Evolutionary conservation across 2,329 filamentous ascomycete species (phyloP).

Genomic region (Cordyceps cicadae): DNA sequence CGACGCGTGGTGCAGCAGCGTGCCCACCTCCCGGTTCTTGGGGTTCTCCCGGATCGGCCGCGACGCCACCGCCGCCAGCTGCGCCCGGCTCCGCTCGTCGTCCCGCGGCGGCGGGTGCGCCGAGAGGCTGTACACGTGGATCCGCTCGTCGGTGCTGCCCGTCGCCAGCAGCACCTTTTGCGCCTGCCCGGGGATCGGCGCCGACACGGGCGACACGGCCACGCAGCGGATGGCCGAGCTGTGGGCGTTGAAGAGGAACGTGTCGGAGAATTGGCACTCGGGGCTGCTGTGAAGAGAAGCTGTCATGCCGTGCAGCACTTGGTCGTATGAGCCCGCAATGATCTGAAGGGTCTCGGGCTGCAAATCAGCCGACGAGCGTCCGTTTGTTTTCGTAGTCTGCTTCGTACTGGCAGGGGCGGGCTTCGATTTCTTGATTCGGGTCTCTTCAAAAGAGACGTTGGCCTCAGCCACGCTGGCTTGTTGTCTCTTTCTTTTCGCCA

Average conservation of each 20-base stretch:
- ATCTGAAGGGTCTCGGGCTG: constrained; percentile 65
- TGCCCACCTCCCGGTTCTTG: constrained; percentile 80
- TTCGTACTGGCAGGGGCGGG: constrained; percentile 18
- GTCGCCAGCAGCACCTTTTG: constrained; percentile 85
- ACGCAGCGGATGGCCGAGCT: constrained; percentile 82
- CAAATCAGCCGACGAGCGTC: constrained; percentile 16
- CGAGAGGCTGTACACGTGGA: constrained; percentile 90
- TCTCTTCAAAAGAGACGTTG: constrained; percentile 15
- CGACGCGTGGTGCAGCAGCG: constrained; percentile 76
- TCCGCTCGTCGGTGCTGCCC: constrained; percentile 84
- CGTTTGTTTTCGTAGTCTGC: constrained; percentile 13
- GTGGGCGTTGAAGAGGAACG: constrained; percentile 93
- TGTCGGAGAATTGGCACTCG: constrained; percentile 64
- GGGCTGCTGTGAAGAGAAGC: constrained; percentile 53
- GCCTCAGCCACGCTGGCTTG: constrained; percentile 22
- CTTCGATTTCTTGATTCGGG: constrained; percentile 26
- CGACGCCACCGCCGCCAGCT: constrained; percentile 59
- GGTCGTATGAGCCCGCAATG: constrained; percentile 87
- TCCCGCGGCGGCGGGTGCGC: constrained; percentile 47
- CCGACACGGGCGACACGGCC: constrained; percentile 70
- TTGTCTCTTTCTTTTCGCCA: constrained; percentile 45
- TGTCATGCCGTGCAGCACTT: constrained; percentile 81
- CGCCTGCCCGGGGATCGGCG: constrained; percentile 48
- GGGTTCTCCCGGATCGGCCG: constrained; percentile 75
- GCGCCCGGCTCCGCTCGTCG: constrained; percentile 42